Conservation (phyloP, 225 moss, liverwort and hornwort genomes). For the Neckera pumila region DNA sequence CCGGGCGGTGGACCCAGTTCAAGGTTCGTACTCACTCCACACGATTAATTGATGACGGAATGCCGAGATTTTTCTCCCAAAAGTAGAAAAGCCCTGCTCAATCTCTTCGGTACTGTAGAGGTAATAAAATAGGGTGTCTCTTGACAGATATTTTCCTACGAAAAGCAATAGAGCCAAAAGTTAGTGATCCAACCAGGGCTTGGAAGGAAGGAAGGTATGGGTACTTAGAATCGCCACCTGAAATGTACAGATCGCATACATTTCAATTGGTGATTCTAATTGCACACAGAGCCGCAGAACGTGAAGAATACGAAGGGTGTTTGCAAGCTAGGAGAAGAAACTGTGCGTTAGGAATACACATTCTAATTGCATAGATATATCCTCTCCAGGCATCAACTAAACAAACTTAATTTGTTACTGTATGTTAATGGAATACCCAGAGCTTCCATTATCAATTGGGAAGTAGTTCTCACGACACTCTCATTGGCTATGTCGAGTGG, state of each 20-base stretch:
- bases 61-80: background rate
- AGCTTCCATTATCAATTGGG: background rate
- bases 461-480: background rate
- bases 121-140: background rate
- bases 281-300: background rate
- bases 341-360: background rate
- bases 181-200: background rate
- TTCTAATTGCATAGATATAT: background rate
- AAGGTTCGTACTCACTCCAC: background rate
- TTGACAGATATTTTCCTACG: background rate
- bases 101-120: background rate
- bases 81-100: background rate
- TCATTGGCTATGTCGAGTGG: background rate
- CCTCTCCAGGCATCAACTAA: background rate
- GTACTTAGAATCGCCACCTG: background rate
- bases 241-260: background rate
- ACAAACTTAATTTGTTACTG: background rate
- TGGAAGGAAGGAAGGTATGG: background rate
- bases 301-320: background rate
- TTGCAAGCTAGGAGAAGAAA: background rate
- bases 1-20: background rate
- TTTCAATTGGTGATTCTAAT: background rate
- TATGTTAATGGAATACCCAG: background rate
- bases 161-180: background rate
- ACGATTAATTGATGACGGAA: background rate